Evolutionary conservation across 345 rosid genomes (phyloP).

Genomic region (Adansonia digitata): DNA sequence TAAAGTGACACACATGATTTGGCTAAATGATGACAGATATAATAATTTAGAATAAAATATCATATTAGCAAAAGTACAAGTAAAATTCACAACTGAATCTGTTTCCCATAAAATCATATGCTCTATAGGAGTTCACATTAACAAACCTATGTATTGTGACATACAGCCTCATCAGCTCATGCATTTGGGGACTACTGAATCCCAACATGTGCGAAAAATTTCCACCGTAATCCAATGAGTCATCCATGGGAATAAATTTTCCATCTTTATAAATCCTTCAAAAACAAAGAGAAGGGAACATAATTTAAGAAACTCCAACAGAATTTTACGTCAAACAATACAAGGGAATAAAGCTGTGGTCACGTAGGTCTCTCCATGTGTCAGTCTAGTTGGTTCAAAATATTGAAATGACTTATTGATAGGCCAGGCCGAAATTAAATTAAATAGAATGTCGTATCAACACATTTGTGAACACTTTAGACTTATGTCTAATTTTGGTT

Average conservation of each 20-base stretch:
- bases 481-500: not conserved
- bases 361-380: not conserved
- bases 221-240: conserved; percentile 89
- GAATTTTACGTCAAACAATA: not conserved
- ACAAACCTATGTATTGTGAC: conserved; percentile 87
- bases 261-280: conserved; percentile 81
- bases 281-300: not conserved
- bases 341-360: not conserved
- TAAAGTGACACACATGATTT: not conserved
- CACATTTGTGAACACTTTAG: not conserved
- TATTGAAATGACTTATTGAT: not conserved
- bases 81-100: not conserved
- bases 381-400: not conserved
- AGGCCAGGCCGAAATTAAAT: not conserved
- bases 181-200: conserved; percentile 77
- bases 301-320: not conserved
- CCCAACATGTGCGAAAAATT: conserved; percentile 93
- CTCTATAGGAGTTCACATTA: conserved; percentile 10
- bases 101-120: not conserved
- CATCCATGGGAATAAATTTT: conserved; percentile 57
- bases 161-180: conserved; percentile 77
- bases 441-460: not conserved
- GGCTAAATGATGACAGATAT: not conserved
- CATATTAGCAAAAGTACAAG: not conserved
- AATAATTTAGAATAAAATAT: not conserved